Evolutionary conservation across 108 stramenopile genomes (phyloP).

Genomic region (Bacterosira constricta): DNA sequence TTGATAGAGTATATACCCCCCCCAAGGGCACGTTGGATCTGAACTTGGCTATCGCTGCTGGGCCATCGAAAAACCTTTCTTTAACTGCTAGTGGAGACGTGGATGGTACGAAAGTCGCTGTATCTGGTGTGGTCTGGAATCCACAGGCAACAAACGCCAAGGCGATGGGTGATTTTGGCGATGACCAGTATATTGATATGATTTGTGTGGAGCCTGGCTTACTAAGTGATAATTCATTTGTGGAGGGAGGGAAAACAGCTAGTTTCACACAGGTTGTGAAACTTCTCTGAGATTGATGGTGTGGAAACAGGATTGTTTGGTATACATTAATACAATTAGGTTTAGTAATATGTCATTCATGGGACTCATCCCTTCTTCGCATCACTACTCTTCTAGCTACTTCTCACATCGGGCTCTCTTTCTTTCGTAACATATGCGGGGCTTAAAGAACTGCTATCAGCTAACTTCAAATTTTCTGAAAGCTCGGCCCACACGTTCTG

Average conservation of each 20-base stretch:
- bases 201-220: constrained; percentile 88
- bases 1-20: constrained; percentile 73
- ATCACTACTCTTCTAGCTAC: no score
- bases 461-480: no score
- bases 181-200: constrained; percentile 80
- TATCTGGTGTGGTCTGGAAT: constrained; percentile 51
- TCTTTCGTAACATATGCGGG: no score
- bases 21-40: constrained; percentile 55
- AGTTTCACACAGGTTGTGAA: constrained; percentile 60
- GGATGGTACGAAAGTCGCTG: constrained; percentile 56
- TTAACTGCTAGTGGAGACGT: constrained; percentile 54
- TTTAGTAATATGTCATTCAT: no score
- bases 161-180: constrained; percentile 77
- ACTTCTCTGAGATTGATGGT: no score
- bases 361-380: no score
- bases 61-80: constrained; percentile 36
- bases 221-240: constrained; percentile 35
- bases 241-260: constrained; percentile 56
- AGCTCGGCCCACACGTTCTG: no score
- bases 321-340: no score
- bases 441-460: no score
- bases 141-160: constrained; percentile 69
- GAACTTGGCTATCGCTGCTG: constrained; percentile 52
- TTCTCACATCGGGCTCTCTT: no score
- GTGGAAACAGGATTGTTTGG: no score